Conservation (phyloP, 2,329 filamentous ascomycete genomes). For the Xylariaceae sp. region DNA sequence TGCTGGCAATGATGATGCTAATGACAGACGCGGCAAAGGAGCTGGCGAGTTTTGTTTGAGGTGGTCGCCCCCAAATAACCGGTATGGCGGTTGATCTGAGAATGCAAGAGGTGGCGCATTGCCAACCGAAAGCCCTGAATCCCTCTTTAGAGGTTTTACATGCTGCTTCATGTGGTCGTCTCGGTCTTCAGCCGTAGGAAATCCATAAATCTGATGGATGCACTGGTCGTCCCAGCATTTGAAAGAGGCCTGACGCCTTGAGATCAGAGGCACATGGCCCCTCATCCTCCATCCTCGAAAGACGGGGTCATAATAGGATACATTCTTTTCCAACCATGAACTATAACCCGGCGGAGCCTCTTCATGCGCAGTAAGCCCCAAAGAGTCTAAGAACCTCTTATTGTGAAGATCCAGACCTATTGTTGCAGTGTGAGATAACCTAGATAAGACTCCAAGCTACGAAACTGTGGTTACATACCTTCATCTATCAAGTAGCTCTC, state of each 20-base stretch:
- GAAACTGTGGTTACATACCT: slow-evolving; percentile 44
- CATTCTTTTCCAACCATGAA: slow-evolving; percentile 59
- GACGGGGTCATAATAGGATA: slow-evolving; percentile 55
- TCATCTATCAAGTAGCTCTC: slow-evolving; percentile 57
- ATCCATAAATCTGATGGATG: slow-evolving; percentile 64
- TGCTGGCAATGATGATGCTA: slow-evolving; percentile 45
- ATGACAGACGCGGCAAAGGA: slow-evolving; percentile 48
- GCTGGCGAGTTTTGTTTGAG: slow-evolving; percentile 46
- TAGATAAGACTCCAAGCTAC: slow-evolving; percentile 7
- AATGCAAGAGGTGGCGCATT: slow-evolving; percentile 46
- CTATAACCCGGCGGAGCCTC: slow-evolving; percentile 55
- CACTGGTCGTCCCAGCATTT: slow-evolving; percentile 63
- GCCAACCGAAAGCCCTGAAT: slow-evolving; percentile 52
- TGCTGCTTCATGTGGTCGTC: slow-evolving; percentile 59
- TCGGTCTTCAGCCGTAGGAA: slow-evolving; percentile 55
- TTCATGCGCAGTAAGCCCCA: slow-evolving; percentile 46
- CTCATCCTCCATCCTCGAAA: slow-evolving; percentile 49
- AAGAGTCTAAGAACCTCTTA: slow-evolving; percentile 45
- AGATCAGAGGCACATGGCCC: slow-evolving; percentile 45
- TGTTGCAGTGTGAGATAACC: slow-evolving; percentile 17
- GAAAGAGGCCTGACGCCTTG: slow-evolving; percentile 49
- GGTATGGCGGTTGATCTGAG: slow-evolving; percentile 41
- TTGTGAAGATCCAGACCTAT: slow-evolving; percentile 53
- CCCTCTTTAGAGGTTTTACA: slow-evolving; percentile 48
- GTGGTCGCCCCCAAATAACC: slow-evolving; percentile 42